Base-by-base conservation (phyloP, 2,329 filamentous ascomycete genomes). In the Talaromyces albobiverticillius region DNA sequence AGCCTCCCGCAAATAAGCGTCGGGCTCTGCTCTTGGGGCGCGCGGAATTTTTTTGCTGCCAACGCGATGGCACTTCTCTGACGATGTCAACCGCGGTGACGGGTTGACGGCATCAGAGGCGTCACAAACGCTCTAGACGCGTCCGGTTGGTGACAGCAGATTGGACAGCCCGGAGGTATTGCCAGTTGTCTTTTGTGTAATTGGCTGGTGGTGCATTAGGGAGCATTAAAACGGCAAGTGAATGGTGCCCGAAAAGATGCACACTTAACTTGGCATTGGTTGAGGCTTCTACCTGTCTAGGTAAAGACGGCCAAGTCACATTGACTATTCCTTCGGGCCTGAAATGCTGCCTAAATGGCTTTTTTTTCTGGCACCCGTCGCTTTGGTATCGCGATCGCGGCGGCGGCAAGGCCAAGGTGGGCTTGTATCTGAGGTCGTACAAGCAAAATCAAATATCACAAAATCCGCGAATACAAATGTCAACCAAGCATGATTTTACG, bases 151-250 rank as follows among this genome's bases (percentile, higher is more conserved):
- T 38, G 14, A 26, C 36, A 47, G 48, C 36, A 51, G 34, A 38
- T 38, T 55, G 16, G 31, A 26, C n/a, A 20, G 4, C n/a, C 14
- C 41, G 25, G 20, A 22, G 31, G 34, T n/a, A 41, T 36, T 55
- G 48, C 48, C 53, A 55, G 42, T 43, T 55, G 48, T 55, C 47
- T 40, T 47, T 9, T 41, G 53, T 40, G 40, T 26, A 23, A 55
- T 55, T 55, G 53, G 53, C 9, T 48, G 48, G 46, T 51, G 32
- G 11, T 36, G 43, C 26, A 47, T 32, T 29, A 31, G 36, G 43
- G 26, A 34, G 42, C 25, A 55, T 47, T 29, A 23, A 47, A 25
- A 34, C 31, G 4, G 42, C 52, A 25, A 42, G 18, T 51, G 18
- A 29, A 42, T 46, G 48, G 32, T 55, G 53, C 47, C 53, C 42